Evolutionary conservation across 2,329 filamentous ascomycete species (phyloP).

Genomic region (Sporothrix luriei): DNA sequence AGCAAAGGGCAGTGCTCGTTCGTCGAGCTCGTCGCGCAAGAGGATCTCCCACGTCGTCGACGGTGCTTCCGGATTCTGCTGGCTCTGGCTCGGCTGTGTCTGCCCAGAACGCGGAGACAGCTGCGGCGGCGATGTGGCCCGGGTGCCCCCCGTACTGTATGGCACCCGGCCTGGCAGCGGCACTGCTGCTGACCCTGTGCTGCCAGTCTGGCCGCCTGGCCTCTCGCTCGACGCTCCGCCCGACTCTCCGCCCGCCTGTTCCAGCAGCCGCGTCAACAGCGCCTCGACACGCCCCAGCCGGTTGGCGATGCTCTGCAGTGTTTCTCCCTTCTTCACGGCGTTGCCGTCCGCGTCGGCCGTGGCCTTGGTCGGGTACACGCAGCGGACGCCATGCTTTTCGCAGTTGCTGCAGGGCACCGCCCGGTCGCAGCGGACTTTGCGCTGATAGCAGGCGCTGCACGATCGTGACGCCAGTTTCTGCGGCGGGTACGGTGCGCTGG

Average conservation of each 20-base stretch:
- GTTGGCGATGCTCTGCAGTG: constrained; percentile 1
- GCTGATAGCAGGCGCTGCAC: constrained; percentile 25
- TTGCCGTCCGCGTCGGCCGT: background rate
- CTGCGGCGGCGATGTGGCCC: background rate
- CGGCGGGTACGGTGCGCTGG: background rate
- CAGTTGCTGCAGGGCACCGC: constrained; percentile 22
- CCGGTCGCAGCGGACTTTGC: constrained; percentile 24
- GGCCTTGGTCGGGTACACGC: constrained; percentile 15
- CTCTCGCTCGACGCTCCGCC: background rate
- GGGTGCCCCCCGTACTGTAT: too few relatives aligned
- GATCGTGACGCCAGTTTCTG: constrained; percentile 12
- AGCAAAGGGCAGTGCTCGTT: background rate
- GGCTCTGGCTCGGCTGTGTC: background rate
- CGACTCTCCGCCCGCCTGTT: background rate
- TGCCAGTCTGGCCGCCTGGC: too few relatives aligned
- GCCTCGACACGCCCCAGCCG: constrained; percentile 1
- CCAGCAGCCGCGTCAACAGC: background rate
- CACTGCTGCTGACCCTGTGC: background rate
- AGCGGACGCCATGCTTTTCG: background rate
- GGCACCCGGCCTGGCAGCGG: background rate
- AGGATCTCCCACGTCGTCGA: constrained; percentile 16
- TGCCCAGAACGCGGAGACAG: background rate
- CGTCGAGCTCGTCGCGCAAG: background rate
- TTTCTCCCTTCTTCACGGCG: background rate
- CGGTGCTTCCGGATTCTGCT: background rate